Percentiles rank a stretch among this genome's conserved stretches.
phyloP scores from a whole-genome alignment of 2,329 filamentous ascomycete genomes.

The Colletotrichum incanum region DNA sequence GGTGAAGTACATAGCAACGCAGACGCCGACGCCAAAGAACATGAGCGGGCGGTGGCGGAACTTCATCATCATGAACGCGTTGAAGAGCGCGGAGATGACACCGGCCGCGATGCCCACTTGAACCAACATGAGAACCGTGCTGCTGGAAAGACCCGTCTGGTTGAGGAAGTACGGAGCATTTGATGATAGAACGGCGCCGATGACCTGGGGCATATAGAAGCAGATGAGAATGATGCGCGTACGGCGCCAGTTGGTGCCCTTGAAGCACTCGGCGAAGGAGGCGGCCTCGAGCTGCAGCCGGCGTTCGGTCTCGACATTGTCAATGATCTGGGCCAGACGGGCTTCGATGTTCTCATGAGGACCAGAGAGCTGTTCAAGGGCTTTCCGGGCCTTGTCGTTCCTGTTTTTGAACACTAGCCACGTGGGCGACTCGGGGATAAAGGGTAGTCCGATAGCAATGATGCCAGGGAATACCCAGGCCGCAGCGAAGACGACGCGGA shows the following conservation, averaged over 20 bases:
- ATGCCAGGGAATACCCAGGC: constrained; percentile 51
- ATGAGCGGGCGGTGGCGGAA: constrained; percentile 46
- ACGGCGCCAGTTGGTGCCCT: constrained; percentile 52
- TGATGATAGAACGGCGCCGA: constrained; percentile 44
- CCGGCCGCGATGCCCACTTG: constrained; percentile 45
- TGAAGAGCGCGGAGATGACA: constrained; percentile 43
- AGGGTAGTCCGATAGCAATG: constrained; percentile 31
- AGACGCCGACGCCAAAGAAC: constrained; percentile 44
- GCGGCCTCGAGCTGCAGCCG: constrained; percentile 44
- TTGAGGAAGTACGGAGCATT: constrained; percentile 49
- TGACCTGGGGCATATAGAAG: constrained; percentile 44
- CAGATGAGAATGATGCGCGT: constrained; percentile 48
- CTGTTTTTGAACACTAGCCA: constrained; percentile 55
- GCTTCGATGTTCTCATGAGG: constrained; percentile 51
- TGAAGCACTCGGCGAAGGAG: constrained; percentile 54
- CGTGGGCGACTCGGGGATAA: constrained; percentile 59
- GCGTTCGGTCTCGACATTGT: constrained; percentile 56
- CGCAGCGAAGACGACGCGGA: constrained; percentile 51
- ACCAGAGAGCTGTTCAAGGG: constrained; percentile 50
- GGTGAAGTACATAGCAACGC: constrained; percentile 43
- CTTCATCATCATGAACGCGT: constrained; percentile 46
- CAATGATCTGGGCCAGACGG: constrained; percentile 55
- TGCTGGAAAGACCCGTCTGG: constrained; percentile 44
- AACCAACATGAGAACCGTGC: constrained; percentile 44
- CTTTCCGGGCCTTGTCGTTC: constrained; percentile 50